phyloP scores from a whole-genome alignment of 345 rosid species.

The Lagerstroemia speciosa region DNA sequence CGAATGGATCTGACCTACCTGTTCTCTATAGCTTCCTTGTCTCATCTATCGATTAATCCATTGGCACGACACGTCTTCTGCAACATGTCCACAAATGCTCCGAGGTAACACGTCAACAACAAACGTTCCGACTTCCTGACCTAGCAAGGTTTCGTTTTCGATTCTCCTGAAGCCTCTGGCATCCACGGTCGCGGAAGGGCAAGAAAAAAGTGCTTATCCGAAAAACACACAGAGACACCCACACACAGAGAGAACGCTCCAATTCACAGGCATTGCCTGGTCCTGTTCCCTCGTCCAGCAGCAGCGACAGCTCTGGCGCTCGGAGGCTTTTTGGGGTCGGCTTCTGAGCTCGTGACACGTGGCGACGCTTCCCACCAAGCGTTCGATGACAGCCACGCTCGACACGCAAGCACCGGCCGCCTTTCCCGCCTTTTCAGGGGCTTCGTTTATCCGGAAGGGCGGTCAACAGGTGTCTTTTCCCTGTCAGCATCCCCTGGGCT shows the following conservation, averaged over 20 bases:
- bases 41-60: no score
- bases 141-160: no score
- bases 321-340: not conserved
- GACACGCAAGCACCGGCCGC: constrained; percentile 26
- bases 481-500: constrained; percentile 1
- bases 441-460: constrained; percentile 26
- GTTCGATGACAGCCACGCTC: constrained; percentile 15
- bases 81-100: no score
- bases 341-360: constrained; percentile 11
- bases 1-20: no score
- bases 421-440: not conserved
- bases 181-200: no score
- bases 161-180: no score
- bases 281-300: constrained; percentile 32
- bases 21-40: no score
- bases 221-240: not conserved
- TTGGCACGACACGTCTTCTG: no score
- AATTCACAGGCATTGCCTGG: not conserved
- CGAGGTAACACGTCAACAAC: no score
- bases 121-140: no score
- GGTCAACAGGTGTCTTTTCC: constrained; percentile 19
- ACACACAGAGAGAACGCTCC: not conserved
- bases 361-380: constrained; percentile 15
- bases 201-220: constrained; percentile 27
- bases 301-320: not conserved